Percentiles rank a stretch among this genome's conserved stretches.
Conservation (phyloP, 495 filamentous ascomycete genomes). For the Hypoxylon fuscum region DNA sequence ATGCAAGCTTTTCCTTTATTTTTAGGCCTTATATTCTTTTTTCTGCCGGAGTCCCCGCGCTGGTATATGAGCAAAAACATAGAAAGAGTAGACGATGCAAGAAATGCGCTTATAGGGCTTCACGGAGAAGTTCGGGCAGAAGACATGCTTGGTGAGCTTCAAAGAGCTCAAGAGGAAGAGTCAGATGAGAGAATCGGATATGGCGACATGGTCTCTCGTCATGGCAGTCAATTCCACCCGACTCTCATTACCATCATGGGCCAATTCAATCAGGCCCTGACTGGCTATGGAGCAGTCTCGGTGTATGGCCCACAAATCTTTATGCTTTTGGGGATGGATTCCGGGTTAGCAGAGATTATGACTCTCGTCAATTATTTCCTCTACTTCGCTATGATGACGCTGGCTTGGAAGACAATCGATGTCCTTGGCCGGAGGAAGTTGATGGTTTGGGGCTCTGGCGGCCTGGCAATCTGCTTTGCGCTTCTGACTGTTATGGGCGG, state of each 20-base stretch:
- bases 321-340: conserved; percentile 60
- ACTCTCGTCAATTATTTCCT: conserved; percentile 65
- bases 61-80: conserved; percentile 62
- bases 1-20: conserved; percentile 65
- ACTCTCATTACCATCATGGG: conserved; percentile 66
- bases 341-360: conserved; percentile 55
- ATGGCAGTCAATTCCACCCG: conserved; percentile 59
- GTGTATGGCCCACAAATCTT: conserved; percentile 70
- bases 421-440: conserved; percentile 60
- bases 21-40: conserved; percentile 55
- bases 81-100: conserved; percentile 54
- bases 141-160: conserved; percentile 55
- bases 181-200: conserved; percentile 53
- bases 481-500: conserved; percentile 59
- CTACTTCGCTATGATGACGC: conserved; percentile 64
- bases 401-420: conserved; percentile 63
- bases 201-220: conserved; percentile 56
- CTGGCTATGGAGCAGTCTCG: conserved; percentile 63
- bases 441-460: conserved; percentile 58
- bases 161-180: conserved; percentile 56
- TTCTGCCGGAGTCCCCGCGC: conserved; percentile 63
- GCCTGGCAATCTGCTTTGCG: conserved; percentile 54
- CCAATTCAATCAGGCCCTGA: conserved; percentile 66
- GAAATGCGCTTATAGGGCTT: conserved; percentile 50
- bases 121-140: conserved; percentile 57